Evolutionary conservation across 208 protist genomes (phyloP).

Genomic region (Entamoeba histolytica): DNA sequence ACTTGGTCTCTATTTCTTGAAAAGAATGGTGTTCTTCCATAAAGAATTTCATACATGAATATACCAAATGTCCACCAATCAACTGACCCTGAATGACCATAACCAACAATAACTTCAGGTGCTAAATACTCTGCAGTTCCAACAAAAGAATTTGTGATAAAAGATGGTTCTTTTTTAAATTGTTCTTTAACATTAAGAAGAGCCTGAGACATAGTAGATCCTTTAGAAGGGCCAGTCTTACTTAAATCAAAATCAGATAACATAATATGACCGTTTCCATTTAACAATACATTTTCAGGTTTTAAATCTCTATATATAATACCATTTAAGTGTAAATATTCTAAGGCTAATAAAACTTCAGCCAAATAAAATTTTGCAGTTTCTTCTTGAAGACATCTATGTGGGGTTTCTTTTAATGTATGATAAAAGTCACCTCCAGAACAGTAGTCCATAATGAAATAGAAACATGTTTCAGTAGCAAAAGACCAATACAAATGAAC

Average conservation of each 20-base stretch:
- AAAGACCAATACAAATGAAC: conserved; percentile 36
- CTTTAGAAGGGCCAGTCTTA: neutral
- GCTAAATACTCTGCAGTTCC: conserved; percentile 43
- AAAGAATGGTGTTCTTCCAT: conserved; percentile 9
- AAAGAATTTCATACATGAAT: conserved; percentile 1
- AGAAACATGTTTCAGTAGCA: conserved; percentile 35
- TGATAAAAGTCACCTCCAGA: conserved; percentile 47
- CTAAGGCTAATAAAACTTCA: conserved; percentile 39
- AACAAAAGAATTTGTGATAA: neutral
- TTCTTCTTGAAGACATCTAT: neutral
- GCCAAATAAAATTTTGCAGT: conserved; percentile 23
- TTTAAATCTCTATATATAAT: conserved; percentile 71
- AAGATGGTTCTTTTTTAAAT: neutral
- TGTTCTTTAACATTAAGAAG: neutral
- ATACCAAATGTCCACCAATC: conserved; percentile 14
- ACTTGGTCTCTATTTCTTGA: neutral
- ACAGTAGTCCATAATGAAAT: conserved; percentile 45
- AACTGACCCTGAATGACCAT: conserved; percentile 19
- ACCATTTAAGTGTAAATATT: conserved; percentile 41
- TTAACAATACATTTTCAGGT: conserved; percentile 66
- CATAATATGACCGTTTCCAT: conserved; percentile 42
- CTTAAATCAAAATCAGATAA: conserved; percentile 72
- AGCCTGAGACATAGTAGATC: neutral
- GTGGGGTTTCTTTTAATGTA: conserved; percentile 23
- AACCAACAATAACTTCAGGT: conserved; percentile 31